A percentile compares a stretch with the other conserved stretches of the same genome.
Evolutionary conservation across 768 basidiomycete species (phyloP).

Genomic region (Megacollybia marginata): DNA sequence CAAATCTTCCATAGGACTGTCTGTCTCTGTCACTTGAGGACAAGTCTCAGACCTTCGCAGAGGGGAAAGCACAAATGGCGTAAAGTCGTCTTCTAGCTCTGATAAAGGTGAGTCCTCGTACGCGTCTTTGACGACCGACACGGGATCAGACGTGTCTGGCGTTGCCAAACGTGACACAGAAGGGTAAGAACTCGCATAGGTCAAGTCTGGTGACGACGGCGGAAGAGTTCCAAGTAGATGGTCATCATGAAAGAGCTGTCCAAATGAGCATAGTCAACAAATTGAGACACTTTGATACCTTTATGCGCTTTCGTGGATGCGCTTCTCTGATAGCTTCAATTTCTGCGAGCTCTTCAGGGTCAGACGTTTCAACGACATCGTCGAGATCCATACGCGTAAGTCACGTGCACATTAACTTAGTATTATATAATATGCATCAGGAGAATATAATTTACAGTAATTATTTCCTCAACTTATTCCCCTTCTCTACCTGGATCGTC

Average conservation of each 20-base stretch:
- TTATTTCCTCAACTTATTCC: neutral
- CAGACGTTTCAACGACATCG: slow-evolving; percentile 57
- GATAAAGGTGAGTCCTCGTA: neutral
- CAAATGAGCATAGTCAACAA: neutral
- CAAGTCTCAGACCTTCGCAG: neutral
- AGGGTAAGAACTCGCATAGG: neutral
- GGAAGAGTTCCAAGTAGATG: neutral
- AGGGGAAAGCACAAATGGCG: neutral
- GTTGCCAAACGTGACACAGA: neutral
- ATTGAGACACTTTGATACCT: neutral
- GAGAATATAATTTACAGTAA: neutral
- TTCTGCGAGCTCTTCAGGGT: slow-evolving; percentile 50
- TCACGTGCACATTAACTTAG: too few species aligned
- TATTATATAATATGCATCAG: neutral
- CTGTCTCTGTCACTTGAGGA: neutral
- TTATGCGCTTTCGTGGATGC: slow-evolving; percentile 2
- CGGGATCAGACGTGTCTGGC: neutral
- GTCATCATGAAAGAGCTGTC: neutral
- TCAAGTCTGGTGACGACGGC: neutral
- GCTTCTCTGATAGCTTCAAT: slow-evolving; percentile 10
- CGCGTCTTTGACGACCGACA: too few species aligned
- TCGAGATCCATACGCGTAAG: slow-evolving; percentile 22
- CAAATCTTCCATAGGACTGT: neutral
- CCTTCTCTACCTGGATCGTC: slow-evolving; percentile 75
- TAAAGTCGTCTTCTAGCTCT: neutral